A percentile compares a stretch with the other conserved stretches of the same genome.
Conservation (phyloP, 805 yeast species). For the Alloascoidea africana region DNA sequence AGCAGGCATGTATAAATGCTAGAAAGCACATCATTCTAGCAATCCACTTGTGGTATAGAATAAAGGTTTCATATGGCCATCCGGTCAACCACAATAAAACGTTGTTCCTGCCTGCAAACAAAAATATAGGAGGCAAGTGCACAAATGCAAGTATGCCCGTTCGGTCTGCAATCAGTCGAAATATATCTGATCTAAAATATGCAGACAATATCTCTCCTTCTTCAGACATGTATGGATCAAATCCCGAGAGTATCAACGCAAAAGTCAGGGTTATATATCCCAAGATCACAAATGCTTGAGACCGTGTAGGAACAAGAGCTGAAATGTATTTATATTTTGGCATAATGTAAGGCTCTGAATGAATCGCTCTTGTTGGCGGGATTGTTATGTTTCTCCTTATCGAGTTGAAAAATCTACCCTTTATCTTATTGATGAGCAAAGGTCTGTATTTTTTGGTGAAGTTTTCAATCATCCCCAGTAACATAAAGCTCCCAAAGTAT, state of each 20-base stretch:
- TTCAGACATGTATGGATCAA: background rate
- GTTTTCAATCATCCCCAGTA: background rate
- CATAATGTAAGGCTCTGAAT: background rate
- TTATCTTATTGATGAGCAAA: background rate
- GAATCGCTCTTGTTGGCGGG: background rate
- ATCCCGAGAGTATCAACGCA: background rate
- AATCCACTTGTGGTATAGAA: constrained; percentile 19
- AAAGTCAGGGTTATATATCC: background rate
- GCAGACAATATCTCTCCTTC: background rate
- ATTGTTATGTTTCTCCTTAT: background rate
- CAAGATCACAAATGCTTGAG: background rate
- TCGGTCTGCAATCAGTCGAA: constrained; percentile 10
- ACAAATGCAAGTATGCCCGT: constrained; percentile 26
- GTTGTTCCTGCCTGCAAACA: constrained; percentile 34
- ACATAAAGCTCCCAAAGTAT: background rate
- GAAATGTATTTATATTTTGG: background rate
- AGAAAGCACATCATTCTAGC: constrained; percentile 19
- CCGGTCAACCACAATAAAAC: constrained; percentile 27
- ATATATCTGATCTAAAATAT: background rate
- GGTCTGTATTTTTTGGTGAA: background rate
- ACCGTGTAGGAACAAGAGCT: background rate
- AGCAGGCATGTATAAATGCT: constrained; percentile 21
- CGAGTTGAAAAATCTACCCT: background rate
- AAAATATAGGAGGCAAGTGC: constrained; percentile 24
- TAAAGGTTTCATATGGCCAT: constrained; percentile 25